Conservation (phyloP, 768 basidiomycete genomes). For the Kwoniella bestiolae region DNA sequence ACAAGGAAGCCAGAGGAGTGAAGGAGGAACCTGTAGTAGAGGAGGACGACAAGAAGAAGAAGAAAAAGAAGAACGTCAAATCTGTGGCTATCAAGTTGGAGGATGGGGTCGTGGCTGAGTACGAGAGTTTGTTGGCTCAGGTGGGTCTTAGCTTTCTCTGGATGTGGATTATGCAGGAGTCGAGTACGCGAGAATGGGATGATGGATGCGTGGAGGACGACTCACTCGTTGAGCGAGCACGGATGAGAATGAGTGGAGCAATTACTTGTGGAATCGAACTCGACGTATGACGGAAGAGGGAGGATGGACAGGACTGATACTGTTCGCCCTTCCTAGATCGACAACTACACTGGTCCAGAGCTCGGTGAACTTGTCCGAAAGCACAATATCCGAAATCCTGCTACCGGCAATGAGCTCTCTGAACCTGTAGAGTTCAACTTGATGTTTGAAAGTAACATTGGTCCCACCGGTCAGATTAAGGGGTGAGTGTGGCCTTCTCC, state of each 20-base stretch:
- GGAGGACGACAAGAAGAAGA: constrained; percentile 73
- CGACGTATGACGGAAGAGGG: too few species aligned
- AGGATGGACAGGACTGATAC: not conserved
- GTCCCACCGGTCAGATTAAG: constrained; percentile 94
- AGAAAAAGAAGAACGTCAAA: constrained; percentile 68
- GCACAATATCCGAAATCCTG: constrained; percentile 82
- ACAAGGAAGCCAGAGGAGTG: constrained; percentile 82
- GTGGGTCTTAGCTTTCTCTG: constrained; percentile 60
- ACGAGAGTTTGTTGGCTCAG: constrained; percentile 84
- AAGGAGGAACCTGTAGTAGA: constrained; percentile 63
- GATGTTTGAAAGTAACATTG: constrained; percentile 97
- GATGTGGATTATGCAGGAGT: not conserved
- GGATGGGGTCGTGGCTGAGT: constrained; percentile 74
- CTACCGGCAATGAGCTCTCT: constrained; percentile 86
- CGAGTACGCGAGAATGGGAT: too few species aligned
- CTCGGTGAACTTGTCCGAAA: constrained; percentile 83
- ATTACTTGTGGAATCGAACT: too few species aligned
- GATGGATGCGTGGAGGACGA: too few species aligned
- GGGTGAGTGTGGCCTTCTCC: constrained; percentile 64
- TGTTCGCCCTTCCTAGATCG: constrained; percentile 65
- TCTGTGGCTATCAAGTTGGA: constrained; percentile 70
- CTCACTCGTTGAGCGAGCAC: too few species aligned
- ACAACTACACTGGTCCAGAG: constrained; percentile 88
- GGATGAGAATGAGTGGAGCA: too few species aligned
- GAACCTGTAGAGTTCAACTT: constrained; percentile 97